Conservation (phyloP, 2,329 filamentous ascomycete genomes). For the Phyllosticta citriasiana region DNA sequence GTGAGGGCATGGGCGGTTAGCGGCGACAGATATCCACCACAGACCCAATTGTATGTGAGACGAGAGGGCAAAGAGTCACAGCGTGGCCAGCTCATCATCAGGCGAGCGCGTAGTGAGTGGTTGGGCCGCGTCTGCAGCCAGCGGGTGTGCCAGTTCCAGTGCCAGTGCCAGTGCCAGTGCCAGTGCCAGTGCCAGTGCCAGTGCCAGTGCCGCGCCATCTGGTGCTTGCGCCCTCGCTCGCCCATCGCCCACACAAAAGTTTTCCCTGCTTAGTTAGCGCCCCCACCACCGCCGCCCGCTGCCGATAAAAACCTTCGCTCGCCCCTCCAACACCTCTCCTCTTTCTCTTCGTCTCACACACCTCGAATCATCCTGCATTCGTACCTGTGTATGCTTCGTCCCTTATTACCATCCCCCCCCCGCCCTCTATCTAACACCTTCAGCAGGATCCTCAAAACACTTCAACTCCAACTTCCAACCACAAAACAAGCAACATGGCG, state of each 20-base stretch:
- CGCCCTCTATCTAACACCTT: neutral
- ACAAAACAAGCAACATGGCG: constrained; percentile 50
- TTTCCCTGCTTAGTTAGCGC: constrained; percentile 12
- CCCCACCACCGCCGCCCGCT: constrained; percentile 10
- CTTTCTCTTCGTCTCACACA: constrained; percentile 15
- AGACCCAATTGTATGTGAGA: constrained; percentile 4
- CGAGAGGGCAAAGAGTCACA: constrained; percentile 4
- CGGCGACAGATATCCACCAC: neutral
- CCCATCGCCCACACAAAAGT: constrained; percentile 7
- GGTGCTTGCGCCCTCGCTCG: constrained; percentile 6
- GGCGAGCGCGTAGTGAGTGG: neutral
- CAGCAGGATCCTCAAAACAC: constrained; percentile 18
- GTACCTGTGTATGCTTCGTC: constrained; percentile 14
- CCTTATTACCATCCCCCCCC: neutral
- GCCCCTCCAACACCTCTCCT: constrained; percentile 10
- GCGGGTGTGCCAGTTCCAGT: too few species aligned
- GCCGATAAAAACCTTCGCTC: constrained; percentile 11
- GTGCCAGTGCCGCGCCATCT: constrained; percentile 7
- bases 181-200: neutral
- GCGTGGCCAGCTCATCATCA: constrained; percentile 10
- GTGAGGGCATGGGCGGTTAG: constrained; percentile 6
- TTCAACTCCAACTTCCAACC: constrained; percentile 23
- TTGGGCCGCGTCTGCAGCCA: constrained; percentile 4
- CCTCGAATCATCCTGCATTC: constrained; percentile 18
- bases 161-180: neutral